Conservation (phyloP, 2,329 filamentous ascomycete species). For the Ceratocystis destructans region DNA sequence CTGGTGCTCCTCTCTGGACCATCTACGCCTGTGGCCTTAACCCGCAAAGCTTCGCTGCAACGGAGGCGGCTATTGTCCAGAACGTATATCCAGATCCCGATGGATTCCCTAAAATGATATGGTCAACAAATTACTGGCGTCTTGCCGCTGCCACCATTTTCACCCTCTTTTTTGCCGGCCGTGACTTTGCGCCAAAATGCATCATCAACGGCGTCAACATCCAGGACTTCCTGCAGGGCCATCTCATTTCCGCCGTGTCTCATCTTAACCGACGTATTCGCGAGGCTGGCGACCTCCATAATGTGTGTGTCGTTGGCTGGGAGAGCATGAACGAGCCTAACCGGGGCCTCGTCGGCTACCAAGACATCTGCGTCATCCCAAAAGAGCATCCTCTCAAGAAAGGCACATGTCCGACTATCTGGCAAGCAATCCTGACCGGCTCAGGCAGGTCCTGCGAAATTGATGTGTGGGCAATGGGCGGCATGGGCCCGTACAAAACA, state of each 20-base stretch:
- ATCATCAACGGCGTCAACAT: slow-evolving; percentile 92
- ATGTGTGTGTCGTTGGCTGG: slow-evolving; percentile 84
- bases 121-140: slow-evolving; percentile 92
- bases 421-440: slow-evolving; percentile 86
- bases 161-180: slow-evolving; percentile 83
- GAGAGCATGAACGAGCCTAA: slow-evolving; percentile 95
- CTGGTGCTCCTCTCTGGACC: slow-evolving; percentile 95
- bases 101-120: slow-evolving; percentile 95
- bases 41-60: slow-evolving; percentile 68
- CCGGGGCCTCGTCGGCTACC: slow-evolving; percentile 69
- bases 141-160: slow-evolving; percentile 83
- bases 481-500: slow-evolving; percentile 80
- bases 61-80: slow-evolving; percentile 85
- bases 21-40: slow-evolving; percentile 87
- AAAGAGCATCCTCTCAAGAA: slow-evolving; percentile 83
- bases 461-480: slow-evolving; percentile 85
- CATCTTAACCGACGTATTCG: slow-evolving; percentile 75
- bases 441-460: slow-evolving; percentile 82
- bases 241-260: slow-evolving; percentile 67
- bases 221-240: slow-evolving; percentile 81
- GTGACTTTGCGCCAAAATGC: slow-evolving; percentile 87
- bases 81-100: slow-evolving; percentile 81
- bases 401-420: slow-evolving; percentile 82
- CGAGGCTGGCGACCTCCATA: slow-evolving; percentile 76
- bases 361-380: slow-evolving; percentile 69